A percentile compares a stretch with the other conserved stretches of the same genome.
Conservation (phyloP, 140 eudicot genomes). For the Stevia rebaudiana region DNA sequence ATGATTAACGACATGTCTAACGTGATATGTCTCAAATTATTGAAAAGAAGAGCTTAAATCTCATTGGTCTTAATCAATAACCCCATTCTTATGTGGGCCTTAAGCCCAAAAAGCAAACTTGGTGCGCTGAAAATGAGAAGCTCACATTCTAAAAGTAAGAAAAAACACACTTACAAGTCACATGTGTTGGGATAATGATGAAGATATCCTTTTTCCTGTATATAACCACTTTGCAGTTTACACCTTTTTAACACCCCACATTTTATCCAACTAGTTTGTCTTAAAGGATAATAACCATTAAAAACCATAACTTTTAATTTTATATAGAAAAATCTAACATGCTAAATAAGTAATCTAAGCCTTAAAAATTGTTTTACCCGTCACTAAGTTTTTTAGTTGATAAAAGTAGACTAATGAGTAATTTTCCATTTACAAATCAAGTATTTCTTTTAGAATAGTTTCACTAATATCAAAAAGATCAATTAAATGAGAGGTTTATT, state of each 20-base stretch:
- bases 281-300: no score
- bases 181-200: slow-evolving; percentile 24
- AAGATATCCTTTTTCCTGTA: slow-evolving; percentile 18
- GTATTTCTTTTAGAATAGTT: no score
- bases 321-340: no score
- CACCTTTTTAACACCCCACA: slow-evolving; percentile 3
- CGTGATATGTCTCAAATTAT: slow-evolving; percentile 28
- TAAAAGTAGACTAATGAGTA: no score
- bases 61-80: slow-evolving; percentile 22
- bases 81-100: slow-evolving; percentile 31
- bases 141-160: slow-evolving; percentile 16
- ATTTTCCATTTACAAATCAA: no score
- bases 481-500: no score
- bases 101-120: slow-evolving; percentile 17
- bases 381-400: no score
- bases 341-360: no score
- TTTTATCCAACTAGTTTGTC: not conserved
- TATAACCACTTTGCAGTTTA: no score
- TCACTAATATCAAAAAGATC: no score
- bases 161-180: slow-evolving; percentile 26
- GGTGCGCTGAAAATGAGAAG: slow-evolving; percentile 34
- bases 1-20: slow-evolving; percentile 25
- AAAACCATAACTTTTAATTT: not conserved
- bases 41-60: slow-evolving; percentile 12
- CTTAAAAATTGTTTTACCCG: no score